Evolutionary conservation across 768 basidiomycete genomes (phyloP).

Genomic region (Sistotremastrum suecicum): DNA sequence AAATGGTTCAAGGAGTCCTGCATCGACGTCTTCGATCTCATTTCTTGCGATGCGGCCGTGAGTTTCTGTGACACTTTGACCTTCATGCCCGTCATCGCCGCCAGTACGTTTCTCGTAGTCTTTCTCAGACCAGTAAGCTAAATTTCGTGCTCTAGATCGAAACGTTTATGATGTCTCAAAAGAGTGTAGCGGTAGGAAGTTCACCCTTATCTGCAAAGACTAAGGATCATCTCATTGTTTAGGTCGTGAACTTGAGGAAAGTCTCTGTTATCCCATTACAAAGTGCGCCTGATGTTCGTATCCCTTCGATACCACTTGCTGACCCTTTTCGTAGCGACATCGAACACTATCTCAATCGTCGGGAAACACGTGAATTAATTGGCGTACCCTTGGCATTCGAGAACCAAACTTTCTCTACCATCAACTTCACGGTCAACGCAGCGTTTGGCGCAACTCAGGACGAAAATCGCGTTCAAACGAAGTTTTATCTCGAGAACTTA

Average conservation of each 20-base stretch:
- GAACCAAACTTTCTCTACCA: slow-evolving; percentile 20
- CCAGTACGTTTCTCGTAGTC: slow-evolving; percentile 17
- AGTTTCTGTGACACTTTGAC: slow-evolving; percentile 23
- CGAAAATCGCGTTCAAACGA: slow-evolving; percentile 12
- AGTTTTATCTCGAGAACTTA: slow-evolving; percentile 23
- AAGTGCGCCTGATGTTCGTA: slow-evolving; percentile 14
- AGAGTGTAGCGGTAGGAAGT: no score
- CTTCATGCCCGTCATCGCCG: slow-evolving; percentile 12
- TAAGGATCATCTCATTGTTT: no score
- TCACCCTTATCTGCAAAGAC: no score
- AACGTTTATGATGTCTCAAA: no score
- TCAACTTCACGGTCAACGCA: slow-evolving; percentile 33
- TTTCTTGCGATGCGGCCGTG: slow-evolving; percentile 27
- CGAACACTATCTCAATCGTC: slow-evolving; percentile 41
- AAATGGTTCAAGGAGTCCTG: slow-evolving; percentile 25
- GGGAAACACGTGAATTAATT: slow-evolving; percentile 10
- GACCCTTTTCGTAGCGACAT: slow-evolving; percentile 30
- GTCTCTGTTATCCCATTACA: slow-evolving; percentile 49
- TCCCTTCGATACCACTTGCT: not conserved
- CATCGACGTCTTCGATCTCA: slow-evolving; percentile 27
- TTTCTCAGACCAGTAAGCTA: not conserved
- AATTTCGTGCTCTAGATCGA: no score
- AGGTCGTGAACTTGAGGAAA: slow-evolving; percentile 29
- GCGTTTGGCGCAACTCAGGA: slow-evolving; percentile 36
- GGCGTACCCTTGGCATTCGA: slow-evolving; percentile 43